Conservation (phyloP, 2,329 filamentous ascomycete species). For the Colletotrichum horii region DNA sequence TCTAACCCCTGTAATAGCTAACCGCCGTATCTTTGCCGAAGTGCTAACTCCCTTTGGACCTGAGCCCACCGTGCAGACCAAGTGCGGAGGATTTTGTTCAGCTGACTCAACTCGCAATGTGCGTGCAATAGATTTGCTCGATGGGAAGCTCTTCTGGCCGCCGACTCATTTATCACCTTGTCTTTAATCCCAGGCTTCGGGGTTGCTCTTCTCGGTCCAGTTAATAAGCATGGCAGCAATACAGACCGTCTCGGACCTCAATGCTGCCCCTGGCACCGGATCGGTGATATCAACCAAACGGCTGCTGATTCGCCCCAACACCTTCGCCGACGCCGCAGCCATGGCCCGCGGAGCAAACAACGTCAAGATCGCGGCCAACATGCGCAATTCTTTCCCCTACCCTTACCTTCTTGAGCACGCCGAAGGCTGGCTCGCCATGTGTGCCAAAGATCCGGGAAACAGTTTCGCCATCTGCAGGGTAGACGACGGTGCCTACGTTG, state of each 20-base stretch:
- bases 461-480: slow-evolving; percentile 40
- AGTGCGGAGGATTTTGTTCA: background rate
- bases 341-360: slow-evolving; percentile 15
- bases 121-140: background rate
- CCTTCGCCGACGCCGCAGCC: slow-evolving; percentile 7
- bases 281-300: background rate
- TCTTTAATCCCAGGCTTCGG: background rate
- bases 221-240: background rate
- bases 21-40: background rate
- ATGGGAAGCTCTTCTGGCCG: background rate
- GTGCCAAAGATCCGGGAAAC: slow-evolving; percentile 22
- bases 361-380: slow-evolving; percentile 9
- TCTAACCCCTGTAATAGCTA: background rate
- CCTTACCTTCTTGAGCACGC: slow-evolving; percentile 33
- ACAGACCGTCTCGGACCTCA: background rate
- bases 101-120: background rate
- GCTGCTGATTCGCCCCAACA: slow-evolving; percentile 3
- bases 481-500: slow-evolving; percentile 39
- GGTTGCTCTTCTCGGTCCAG: background rate
- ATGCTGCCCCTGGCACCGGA: background rate
- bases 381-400: slow-evolving; percentile 21
- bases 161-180: background rate
- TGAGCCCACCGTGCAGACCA: background rate
- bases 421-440: slow-evolving; percentile 28
- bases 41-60: background rate